Evolutionary conservation across 164 flowering plant species (phyloP), one percentile per base, ranked within the genome.

Genomic region (Echeveria elegans): DNA sequence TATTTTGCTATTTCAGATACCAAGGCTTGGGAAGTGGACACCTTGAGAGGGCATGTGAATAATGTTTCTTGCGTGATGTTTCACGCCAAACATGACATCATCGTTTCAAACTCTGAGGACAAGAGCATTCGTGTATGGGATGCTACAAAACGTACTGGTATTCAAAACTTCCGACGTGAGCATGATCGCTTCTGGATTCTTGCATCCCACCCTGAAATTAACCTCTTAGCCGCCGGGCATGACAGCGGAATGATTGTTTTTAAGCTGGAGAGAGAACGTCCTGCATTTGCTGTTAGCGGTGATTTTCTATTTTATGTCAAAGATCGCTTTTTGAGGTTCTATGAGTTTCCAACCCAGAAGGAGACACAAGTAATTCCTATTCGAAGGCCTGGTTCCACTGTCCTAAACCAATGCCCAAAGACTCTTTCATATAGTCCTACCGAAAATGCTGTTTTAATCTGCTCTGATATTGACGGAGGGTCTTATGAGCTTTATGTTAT

Each of bases 21-120:
- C 41, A 90, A 90, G 81, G 98, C 98, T 38, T 88, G 96, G 98
- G 96, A 90, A 75, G 96, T 92, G 75, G 91, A 86, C 72, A 86
- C 91, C 38, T 72, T 86, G 77, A 82, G 91, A 72, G 91, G 91
- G 24, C 98, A 92, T 81, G 86, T 82, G 90, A 92, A 92, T 76
- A 92, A 92, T 76, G 96, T 92, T 38, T 92, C 98, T 11, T 89
- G 90, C 69, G 96, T 90, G 29, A 73, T 92, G 86, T 92, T 92
- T 79, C 96, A 85, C 68, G 81, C 91, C 37, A 83, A 73, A 67
- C 88, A 86, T 72, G 91, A 86, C 70, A 83, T 86, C 53, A 85
- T 86, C 50, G 88, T 86, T 19, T 86, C 90, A 59, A 86, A 86
- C 74, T 86, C 90, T 32, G 90, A 92, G 77, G 98, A 92, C 72